Evolutionary conservation across 345 rosid species (phyloP).

Genomic region (Melaleuca quinquenervia): DNA sequence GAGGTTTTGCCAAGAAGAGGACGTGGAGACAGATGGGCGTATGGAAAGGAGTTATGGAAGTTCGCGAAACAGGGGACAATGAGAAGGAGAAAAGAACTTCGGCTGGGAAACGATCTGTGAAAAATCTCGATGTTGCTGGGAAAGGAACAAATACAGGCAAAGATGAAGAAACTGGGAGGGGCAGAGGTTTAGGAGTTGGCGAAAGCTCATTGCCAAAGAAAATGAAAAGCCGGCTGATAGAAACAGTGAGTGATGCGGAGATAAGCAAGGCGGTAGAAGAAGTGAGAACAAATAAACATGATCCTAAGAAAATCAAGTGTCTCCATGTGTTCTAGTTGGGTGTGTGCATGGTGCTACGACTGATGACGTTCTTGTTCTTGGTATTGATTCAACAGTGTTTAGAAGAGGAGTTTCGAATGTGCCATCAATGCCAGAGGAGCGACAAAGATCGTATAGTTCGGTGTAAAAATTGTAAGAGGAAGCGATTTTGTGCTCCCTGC

Average conservation of each 20-base stretch:
- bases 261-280: not conserved
- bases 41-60: not conserved
- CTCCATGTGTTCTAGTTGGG: not conserved
- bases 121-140: not conserved
- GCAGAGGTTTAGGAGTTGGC: not conserved
- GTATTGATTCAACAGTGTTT: constrained; percentile 1
- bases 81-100: not conserved
- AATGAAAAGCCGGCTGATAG: not conserved
- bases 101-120: not conserved
- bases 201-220: not conserved
- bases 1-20: not conserved
- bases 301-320: not conserved
- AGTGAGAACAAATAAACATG: not conserved
- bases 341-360: not conserved
- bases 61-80: not conserved
- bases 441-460: constrained; percentile 20
- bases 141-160: not conserved
- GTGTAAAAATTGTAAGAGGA: constrained; percentile 13
- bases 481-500: constrained; percentile 21
- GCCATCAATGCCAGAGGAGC: constrained; percentile 33
- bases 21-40: not conserved
- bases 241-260: not conserved
- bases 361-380: not conserved
- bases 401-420: constrained; percentile 3
- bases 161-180: not conserved